phyloP scores from a whole-genome alignment of 352 stramenopile species.

The Globisporangium irregulare region DNA sequence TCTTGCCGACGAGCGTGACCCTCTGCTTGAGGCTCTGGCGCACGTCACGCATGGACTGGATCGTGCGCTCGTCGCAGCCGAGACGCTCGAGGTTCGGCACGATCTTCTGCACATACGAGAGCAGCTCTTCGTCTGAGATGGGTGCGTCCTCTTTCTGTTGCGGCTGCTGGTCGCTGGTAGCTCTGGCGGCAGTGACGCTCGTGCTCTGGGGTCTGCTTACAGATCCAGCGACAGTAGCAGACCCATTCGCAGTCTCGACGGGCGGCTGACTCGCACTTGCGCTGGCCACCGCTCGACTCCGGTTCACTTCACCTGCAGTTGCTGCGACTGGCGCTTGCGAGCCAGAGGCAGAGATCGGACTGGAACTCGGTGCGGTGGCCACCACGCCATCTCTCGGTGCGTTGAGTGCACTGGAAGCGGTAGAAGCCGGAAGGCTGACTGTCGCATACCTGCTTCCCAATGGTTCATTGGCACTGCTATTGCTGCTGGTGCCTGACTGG shows the following conservation, averaged over 20 bases:
- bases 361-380: not conserved
- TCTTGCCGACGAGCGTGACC: constrained; percentile 1
- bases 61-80: constrained; percentile 21
- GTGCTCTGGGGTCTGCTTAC: not conserved
- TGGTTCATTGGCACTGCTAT: not conserved
- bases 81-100: constrained; percentile 21
- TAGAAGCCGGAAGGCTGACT: not conserved
- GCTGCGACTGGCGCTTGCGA: not conserved
- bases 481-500: not conserved
- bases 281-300: not conserved
- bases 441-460: not conserved
- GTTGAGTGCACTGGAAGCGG: too few species aligned
- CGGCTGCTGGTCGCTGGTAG: not conserved
- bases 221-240: not conserved
- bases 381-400: not conserved
- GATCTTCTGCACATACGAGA: constrained; percentile 20
- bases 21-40: constrained; percentile 18
- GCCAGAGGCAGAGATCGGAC: not conserved
- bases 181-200: not conserved
- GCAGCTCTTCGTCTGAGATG: constrained; percentile 12
- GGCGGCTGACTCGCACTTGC: not conserved
- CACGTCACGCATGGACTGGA: constrained; percentile 19
- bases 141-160: constrained; percentile 8
- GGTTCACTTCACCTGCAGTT: not conserved
- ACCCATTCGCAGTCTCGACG: not conserved